Evolutionary conservation across 768 basidiomycete species (phyloP).

Genomic region (Hirschioporus abietinus): DNA sequence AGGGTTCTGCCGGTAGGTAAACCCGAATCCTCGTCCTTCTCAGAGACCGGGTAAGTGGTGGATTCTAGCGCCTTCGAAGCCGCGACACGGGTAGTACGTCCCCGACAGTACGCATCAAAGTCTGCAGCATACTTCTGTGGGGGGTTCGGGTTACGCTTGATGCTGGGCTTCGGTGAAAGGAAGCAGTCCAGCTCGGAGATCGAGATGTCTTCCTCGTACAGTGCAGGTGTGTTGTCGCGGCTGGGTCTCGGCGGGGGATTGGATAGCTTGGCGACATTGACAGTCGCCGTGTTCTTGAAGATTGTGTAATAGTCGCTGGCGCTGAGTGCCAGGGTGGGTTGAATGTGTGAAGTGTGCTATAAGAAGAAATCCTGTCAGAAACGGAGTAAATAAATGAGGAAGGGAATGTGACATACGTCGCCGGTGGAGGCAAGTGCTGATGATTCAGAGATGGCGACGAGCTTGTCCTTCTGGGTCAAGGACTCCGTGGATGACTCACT

Average conservation of each 20-base stretch:
- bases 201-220: not conserved
- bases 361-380: too few relatives aligned
- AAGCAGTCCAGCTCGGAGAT: not conserved
- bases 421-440: too few relatives aligned
- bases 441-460: too few relatives aligned
- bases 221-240: not conserved
- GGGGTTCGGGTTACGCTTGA: not conserved
- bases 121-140: not conserved
- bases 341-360: too few relatives aligned
- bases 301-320: not conserved
- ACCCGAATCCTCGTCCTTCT: slow-evolving; percentile 3
- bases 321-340: not conserved
- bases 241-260: not conserved
- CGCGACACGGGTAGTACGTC: not conserved
- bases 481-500: not conserved
- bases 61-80: not conserved
- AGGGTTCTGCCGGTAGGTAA: not conserved
- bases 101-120: not conserved
- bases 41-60: not conserved
- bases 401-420: too few relatives aligned
- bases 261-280: not conserved
- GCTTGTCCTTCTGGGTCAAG: not conserved
- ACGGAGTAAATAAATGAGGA: too few relatives aligned
- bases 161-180: not conserved
- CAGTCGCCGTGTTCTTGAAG: not conserved